Evolutionary conservation across 768 basidiomycete species (phyloP).

Genomic region (Kwoniella pini): DNA sequence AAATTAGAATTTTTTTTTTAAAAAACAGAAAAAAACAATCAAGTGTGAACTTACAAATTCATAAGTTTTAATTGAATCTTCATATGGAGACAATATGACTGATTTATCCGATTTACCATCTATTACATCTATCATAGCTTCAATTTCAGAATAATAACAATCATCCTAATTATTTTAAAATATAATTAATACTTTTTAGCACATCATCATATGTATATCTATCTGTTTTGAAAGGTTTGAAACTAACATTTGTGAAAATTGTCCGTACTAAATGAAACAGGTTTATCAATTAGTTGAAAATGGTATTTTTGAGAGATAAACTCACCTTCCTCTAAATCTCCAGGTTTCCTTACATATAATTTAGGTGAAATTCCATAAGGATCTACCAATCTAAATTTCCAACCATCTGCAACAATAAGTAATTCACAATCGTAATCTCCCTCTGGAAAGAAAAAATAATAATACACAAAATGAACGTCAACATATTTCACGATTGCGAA

Average conservation of each 20-base stretch:
- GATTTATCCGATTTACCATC: slow-evolving; percentile 27
- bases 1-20: no score
- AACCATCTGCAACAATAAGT: slow-evolving; percentile 86
- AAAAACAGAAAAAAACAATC: background rate
- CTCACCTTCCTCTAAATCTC: slow-evolving; percentile 48
- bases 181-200: no score
- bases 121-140: slow-evolving; percentile 31
- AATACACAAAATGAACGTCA: background rate
- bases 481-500: no score
- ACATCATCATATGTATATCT: no score
- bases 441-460: slow-evolving; percentile 10
- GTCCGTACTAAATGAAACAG: slow-evolving; percentile 19
- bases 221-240: background rate
- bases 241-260: slow-evolving; percentile 30
- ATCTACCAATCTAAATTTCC: slow-evolving; percentile 58
- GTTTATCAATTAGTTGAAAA: no score
- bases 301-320: background rate
- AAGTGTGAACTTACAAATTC: slow-evolving; percentile 27
- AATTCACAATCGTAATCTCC: slow-evolving; percentile 89
- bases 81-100: slow-evolving; percentile 28
- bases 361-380: slow-evolving; percentile 87
- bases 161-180: slow-evolving; percentile 25
- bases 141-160: slow-evolving; percentile 27
- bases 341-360: slow-evolving; percentile 78
- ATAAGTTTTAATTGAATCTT: slow-evolving; percentile 35